Base-by-base conservation (phyloP, 2,329 filamentous ascomycete species). In the Rutstroemia sydowiana region DNA sequence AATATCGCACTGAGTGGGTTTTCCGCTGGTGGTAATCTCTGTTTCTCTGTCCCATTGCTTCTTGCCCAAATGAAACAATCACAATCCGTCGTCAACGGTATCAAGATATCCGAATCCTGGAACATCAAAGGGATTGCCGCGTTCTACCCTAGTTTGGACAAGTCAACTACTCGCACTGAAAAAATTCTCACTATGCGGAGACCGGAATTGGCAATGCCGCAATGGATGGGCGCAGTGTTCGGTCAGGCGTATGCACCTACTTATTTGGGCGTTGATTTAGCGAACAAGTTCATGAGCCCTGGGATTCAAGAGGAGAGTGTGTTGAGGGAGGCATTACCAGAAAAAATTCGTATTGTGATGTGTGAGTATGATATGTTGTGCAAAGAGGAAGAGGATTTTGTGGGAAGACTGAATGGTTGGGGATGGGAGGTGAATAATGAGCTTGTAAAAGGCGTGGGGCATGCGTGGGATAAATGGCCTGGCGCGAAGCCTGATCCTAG, bases 1-100 rank as follows among this genome's bases (percentile, higher is more conserved):
- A 51, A 51, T 5, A 57, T 77, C 8, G 74, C 71, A 2, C 42
- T 77, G 0, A 72, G 70, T 5, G 75, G 75, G 0, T 73, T 73
- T 42, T 73, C 70, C 9, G 71, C 72, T 0, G 76, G 76, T 1
- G 75, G 65, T 3, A 59, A 55, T 37, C 53, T 62, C 34, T 52
- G 52, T 21, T 59, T 54, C 26, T 51, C 51, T 1, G 45, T 50
- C 20, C 45, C 55, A 0, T 45, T 59, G 3, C 31, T 53, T 7
- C 47, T 60, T 6, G 44, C 55, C 3, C 45, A 59, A 18, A 21
- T 52, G 20, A 42, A 23, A 21, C 11, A 18, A 23, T 20, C 21
- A 4, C 18, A 23, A 26, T 23, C 39, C 21, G 18, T 42, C 21
- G 14, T n/a, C 32, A 11, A 13, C 32, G 32, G 10, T 4, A 34